Base-by-base conservation (phyloP, 140 eudicot species). In the Bidens hawaiensis region DNA sequence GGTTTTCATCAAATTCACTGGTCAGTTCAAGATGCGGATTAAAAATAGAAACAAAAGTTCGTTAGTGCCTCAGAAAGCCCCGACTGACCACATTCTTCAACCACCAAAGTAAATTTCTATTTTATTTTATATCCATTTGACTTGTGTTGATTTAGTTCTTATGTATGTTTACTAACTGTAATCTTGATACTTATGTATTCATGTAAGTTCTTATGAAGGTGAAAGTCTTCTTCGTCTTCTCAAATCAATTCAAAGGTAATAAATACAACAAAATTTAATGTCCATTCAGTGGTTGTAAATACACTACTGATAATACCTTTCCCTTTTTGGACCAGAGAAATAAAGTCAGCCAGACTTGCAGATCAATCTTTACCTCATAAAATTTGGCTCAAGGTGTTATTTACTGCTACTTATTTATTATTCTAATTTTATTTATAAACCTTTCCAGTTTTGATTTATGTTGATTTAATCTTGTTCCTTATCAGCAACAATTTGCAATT, bases 401-500 rank as follows among this genome's bases (percentile, higher is more conserved):
- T 65, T 27, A 56, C 1, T n/a, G n/a, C n/a, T n/a, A n/a, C n/a
- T n/a, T n/a, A n/a, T n/a, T n/a, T n/a, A n/a, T n/a, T n/a, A n/a
- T 14, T 26, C 38, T 6, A n/a, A n/a, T 13, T 10, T 53, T 15
- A 42, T 18, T 58, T 5, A 6, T n/a, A n/a, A n/a, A n/a, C n/a
- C n/a, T 36, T 34, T 16, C 5, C 9, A 53, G 11, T 5, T 6
- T 16, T 28, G 16, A 13, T 11, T 19, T 19, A 4, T 54, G 62
- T 55, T 31, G 19, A 6, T 48, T 40, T 28, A 5, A 6, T 50
- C 28, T 52, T 64, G 0, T n/a, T n/a, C n/a, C 25, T 30, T 48
- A 65, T 64, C 74, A 88, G 97, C 93, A 83, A 79, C 93, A 85
- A 21, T 83, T 89, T 67, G 81, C 87, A 4, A 68, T 85, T 2